A percentile compares a stretch with the other conserved stretches of the same genome.
Conservation (phyloP, 495 filamentous ascomycete genomes). For the Hyaloscypha hepaticicola region DNA sequence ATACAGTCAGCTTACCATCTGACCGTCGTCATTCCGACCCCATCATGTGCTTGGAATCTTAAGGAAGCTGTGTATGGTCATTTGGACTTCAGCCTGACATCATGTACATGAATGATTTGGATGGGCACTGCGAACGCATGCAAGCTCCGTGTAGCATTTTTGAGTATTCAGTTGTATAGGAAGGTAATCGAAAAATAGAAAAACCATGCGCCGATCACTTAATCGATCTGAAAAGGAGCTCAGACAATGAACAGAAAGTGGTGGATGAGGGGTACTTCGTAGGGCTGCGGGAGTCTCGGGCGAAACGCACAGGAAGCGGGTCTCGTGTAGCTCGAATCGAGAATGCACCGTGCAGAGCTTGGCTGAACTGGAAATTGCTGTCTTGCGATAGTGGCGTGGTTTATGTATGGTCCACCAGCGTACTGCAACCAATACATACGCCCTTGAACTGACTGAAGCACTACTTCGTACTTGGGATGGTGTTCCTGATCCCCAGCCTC, state of each 20-base stretch:
- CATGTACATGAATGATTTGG: not conserved
- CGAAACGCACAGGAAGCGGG: not conserved
- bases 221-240: not conserved
- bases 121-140: not conserved
- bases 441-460: not conserved
- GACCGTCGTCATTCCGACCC: not conserved
- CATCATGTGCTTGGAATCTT: not conserved
- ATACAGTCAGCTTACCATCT: not conserved
- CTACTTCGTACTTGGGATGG: not conserved
- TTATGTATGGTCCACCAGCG: not conserved
- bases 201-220: not conserved
- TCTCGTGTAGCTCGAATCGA: not conserved
- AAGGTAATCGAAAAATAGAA: not conserved
- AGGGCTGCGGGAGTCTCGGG: not conserved
- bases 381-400: not conserved
- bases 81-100: not conserved
- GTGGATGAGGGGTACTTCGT: not conserved
- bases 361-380: not conserved
- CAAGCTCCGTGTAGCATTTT: not conserved
- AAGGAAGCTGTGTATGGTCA: not conserved
- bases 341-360: not conserved
- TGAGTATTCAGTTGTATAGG: not conserved
- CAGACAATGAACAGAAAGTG: not conserved
- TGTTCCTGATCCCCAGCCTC: not conserved
- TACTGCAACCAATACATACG: not conserved